Evolutionary conservation across 2,329 filamentous ascomycete species (phyloP), one percentile per base, ranked within the genome.

Genomic region (Aspergillus sp.): DNA sequence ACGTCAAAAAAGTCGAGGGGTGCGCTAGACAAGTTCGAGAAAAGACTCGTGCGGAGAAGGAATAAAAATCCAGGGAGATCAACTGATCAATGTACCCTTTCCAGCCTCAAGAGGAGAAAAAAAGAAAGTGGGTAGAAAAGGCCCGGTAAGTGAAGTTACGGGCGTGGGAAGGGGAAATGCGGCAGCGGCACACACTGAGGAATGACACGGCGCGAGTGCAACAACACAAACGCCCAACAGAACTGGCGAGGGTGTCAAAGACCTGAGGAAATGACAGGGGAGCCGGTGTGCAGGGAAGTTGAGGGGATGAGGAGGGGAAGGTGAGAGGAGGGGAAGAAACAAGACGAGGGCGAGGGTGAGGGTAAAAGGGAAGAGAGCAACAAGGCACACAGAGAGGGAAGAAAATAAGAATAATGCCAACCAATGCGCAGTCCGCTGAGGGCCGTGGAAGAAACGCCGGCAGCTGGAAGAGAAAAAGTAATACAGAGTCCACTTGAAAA

Each of bases 261-360:
- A 56, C 49, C 58, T 52, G 59, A 53, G 58, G 47, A 61, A 56
- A 58, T 56, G 47, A 55, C 65, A 57, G 57, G 62, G 60, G 58
- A 62, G 62, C 47, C 31, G 48, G 58, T 51, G 62, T 61, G 50
- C 59, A 62, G 60, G 57, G 27, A 55, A 61, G 64, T 62, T 55
- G 60, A 64, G 62, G 61, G 60, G 62, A 62, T 60, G 64, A 65
- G 63, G 64, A 62, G 64, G 59, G 55, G 57, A 52, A 61, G 58
- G 52, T 56, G 49, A 58, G 52, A 52, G 47, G 46, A 56, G 56
- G 59, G 48, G 49, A 31, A 27, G 35, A 52, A 57, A 56, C 35
- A 49, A 61, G 58, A 54, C 58, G 61, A 59, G 52, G 57, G 59
- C 60, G 56, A 55, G 56, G 51, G 55, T 60, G 56, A 55, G 56